phyloP scores from a whole-genome alignment of 148 eudicot species.

The Nepenthes mirabilis region DNA sequence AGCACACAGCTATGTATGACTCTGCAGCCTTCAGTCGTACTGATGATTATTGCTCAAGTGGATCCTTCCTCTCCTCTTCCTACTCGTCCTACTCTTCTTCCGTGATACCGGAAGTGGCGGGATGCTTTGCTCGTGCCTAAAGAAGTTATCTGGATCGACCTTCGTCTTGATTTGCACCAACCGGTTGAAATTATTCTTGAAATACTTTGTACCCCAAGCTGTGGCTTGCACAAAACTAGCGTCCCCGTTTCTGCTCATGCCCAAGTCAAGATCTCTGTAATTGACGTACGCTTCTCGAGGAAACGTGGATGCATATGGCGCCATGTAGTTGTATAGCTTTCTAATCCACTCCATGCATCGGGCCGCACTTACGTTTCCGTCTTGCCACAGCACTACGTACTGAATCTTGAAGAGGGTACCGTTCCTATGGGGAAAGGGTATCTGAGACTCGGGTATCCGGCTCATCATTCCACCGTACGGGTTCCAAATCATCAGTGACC shows the following conservation, averaged over 20 bases:
- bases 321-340: constrained; percentile 1
- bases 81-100: no score
- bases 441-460: background rate
- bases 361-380: background rate
- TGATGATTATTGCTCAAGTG: no score
- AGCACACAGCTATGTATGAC: no score
- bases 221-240: background rate
- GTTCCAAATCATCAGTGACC: background rate
- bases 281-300: constrained; percentile 5
- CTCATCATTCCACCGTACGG: constrained; percentile 7
- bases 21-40: no score
- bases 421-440: constrained; percentile 6
- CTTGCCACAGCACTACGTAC: constrained; percentile 1
- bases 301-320: background rate
- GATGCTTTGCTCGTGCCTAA: constrained; percentile 8
- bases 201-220: constrained; percentile 7
- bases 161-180: constrained; percentile 2
- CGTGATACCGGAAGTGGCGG: background rate
- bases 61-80: no score
- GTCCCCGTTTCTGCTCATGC: constrained; percentile 2
- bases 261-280: constrained; percentile 9
- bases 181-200: constrained; percentile 3
- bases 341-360: background rate
- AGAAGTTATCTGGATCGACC: constrained; percentile 5
- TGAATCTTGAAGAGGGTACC: constrained; percentile 1